Percentiles rank a stretch among this genome's conserved stretches.
These are phyloP conservation scores for Castanea mollissima DNA, from an alignment of 306 rosid species.

Conservation along the genomic window DNA sequence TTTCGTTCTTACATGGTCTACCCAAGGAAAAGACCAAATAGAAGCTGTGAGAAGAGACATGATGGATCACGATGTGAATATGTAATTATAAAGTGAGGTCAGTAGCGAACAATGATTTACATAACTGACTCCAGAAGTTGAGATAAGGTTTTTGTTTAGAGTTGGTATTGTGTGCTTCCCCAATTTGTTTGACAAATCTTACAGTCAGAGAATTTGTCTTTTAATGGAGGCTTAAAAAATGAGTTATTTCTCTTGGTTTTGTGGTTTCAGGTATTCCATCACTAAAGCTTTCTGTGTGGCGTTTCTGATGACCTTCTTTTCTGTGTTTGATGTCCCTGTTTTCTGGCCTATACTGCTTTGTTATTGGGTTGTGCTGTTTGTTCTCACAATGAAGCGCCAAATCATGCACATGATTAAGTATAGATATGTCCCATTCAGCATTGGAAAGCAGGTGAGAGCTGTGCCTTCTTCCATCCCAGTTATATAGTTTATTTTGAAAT, in stretches of 20 bases:
- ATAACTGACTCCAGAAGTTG: not conserved
- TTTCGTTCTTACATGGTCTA: not conserved
- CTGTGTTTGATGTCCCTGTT: slow-evolving; percentile 62
- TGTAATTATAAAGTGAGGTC: not conserved
- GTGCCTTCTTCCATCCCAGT: slow-evolving; percentile 3
- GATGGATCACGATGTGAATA: not conserved
- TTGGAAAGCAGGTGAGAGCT: slow-evolving; percentile 59
- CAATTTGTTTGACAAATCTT: not conserved
- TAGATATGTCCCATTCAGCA: slow-evolving; percentile 60
- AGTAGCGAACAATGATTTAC: not conserved
- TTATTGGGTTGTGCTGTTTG: slow-evolving; percentile 61
- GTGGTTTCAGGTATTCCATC: slow-evolving; percentile 58
- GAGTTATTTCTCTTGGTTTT: not conserved
- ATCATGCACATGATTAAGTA: slow-evolving; percentile 69
- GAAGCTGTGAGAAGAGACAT: not conserved
- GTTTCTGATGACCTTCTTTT: slow-evolving; percentile 62
- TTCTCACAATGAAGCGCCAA: slow-evolving; percentile 78
- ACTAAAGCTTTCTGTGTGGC: slow-evolving; percentile 64
- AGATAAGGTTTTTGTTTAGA: not conserved
- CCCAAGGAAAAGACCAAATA: not conserved
- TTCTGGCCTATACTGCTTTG: slow-evolving; percentile 72
- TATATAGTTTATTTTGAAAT: not conserved
- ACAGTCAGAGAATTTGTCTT: not conserved
- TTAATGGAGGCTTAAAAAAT: not conserved
- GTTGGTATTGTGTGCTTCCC: not conserved